Base-by-base conservation (phyloP, 2,329 filamentous ascomycete genomes). In the Chalaropsis ovoidea region DNA sequence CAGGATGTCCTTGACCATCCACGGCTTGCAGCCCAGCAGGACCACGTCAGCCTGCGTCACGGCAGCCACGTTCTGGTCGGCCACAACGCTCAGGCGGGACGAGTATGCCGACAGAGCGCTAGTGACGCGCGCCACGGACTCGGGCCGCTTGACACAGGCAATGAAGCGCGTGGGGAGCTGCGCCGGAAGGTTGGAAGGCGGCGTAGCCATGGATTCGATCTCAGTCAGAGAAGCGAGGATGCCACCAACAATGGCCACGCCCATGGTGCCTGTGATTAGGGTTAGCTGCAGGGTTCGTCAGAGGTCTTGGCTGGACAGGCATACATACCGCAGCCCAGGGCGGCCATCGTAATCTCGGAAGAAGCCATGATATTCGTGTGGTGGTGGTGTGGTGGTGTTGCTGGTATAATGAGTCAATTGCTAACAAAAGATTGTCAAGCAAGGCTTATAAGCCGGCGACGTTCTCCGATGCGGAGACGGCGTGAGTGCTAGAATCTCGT, bases 171-270 rank as follows among this genome's bases (percentile, higher is more conserved):
- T 83, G 7, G 90, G 90, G 43, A 90, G 81, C 65, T 81, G 79
- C 8, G 77, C 70, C 15, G 85, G 83, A 6, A 67, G 60, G 15
- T 54, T 63, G 8, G 81, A 70, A 75, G 2, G 79, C 77, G 42
- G 75, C 76, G 69, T 75, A 80, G 69, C 76, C 76, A 62, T 76
- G 76, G 27, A 74, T 77, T 65, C 78, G 78, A 80, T 76, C 69
- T 77, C 80, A 47, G 78, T 77, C 56, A 94, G 81, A 11, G 88
- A 89, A 68, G 83, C 79, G 70, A 95, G 82, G 72, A 96, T 87
- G 69, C 90, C 90, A 65, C 83, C 86, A 66, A 95, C 82, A 70
- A 95, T 92, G 67, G 89, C 89, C 68, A 89, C 89, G 67, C 90
- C 90, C 84, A 95, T 89, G 64, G 86, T 92, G 69, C 89, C 88